These are phyloP conservation scores for Ustilaginoidea virens DNA, from an alignment of 2,329 filamentous ascomycete genomes.

Conservation along the genomic window DNA sequence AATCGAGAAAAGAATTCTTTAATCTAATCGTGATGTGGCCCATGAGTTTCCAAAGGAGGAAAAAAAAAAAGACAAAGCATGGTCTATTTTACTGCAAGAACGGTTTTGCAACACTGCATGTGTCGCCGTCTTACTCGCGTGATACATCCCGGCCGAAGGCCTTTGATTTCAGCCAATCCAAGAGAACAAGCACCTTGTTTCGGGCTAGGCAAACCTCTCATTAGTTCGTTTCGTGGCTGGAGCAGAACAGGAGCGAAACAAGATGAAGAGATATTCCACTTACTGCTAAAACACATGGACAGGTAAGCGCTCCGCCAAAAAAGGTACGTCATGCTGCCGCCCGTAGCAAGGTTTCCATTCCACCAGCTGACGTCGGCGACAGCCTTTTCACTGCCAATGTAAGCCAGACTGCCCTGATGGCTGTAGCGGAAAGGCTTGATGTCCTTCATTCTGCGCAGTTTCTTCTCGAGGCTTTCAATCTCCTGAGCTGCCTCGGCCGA, in stretches of 20 bases:
- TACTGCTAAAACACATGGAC: constrained; percentile 99
- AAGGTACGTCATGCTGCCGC: constrained; percentile 86
- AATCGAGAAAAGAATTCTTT: too few relatives aligned
- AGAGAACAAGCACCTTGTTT: constrained; percentile 80
- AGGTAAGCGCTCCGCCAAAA: constrained; percentile 98
- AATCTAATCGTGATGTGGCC: too few relatives aligned
- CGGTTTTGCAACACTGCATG: too few relatives aligned
- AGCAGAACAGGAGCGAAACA: background rate
- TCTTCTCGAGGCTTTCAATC: constrained; percentile 76
- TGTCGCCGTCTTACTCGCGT: constrained; percentile 46
- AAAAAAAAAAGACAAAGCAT: too few relatives aligned
- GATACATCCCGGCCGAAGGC: constrained; percentile 92
- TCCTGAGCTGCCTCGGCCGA: constrained; percentile 53
- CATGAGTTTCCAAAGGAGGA: too few relatives aligned
- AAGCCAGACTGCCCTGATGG: constrained; percentile 90
- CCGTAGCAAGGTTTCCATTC: constrained; percentile 88
- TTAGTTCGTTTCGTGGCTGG: too few relatives aligned
- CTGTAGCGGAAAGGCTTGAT: constrained; percentile 98
- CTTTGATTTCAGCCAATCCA: constrained; percentile 97
- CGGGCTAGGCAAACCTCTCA: constrained; percentile 44
- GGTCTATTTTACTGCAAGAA: too few relatives aligned
- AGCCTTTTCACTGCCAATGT: constrained; percentile 96
- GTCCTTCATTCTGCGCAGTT: constrained; percentile 79
- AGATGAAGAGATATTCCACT: constrained; percentile 26
- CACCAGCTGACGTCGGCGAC: constrained; percentile 96